Percentiles rank a stretch among this genome's conserved stretches.
Conservation (phyloP, 108 stramenopile genomes). For the Skeletonema costatum region DNA sequence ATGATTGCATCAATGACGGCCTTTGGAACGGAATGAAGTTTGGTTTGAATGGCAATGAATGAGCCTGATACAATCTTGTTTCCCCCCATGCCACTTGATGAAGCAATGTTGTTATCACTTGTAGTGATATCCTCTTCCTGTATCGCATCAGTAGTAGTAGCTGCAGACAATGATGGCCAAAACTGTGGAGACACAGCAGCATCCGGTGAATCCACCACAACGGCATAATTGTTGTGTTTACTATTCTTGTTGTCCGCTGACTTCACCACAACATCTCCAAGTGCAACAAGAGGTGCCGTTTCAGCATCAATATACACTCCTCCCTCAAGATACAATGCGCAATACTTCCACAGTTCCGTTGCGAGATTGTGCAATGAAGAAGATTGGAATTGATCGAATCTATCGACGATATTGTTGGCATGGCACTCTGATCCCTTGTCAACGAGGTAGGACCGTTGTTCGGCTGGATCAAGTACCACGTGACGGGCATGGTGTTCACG, state of each 20-base stretch:
- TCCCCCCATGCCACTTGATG: constrained; percentile 2
- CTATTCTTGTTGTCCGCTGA: not conserved
- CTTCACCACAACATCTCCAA: constrained; percentile 32
- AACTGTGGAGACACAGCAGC: constrained; percentile 22
- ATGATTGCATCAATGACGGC: constrained; percentile 15
- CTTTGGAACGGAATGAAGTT: constrained; percentile 9
- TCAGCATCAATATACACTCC: constrained; percentile 67
- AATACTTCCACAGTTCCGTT: constrained; percentile 77
- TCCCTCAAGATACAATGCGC: constrained; percentile 55
- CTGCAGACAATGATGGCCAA: not conserved
- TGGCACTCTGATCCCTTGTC: constrained; percentile 3
- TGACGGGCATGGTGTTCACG: constrained; percentile 3
- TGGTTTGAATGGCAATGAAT: constrained; percentile 16
- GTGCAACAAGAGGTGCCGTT: constrained; percentile 40
- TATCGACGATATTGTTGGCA: not conserved
- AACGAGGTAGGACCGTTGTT: constrained; percentile 23
- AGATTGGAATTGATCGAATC: constrained; percentile 18
- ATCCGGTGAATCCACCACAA: constrained; percentile 3
- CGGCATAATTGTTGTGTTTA: constrained; percentile 29
- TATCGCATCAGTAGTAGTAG: not conserved
- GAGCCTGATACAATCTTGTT: constrained; percentile 15
- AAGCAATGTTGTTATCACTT: not conserved
- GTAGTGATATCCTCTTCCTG: not conserved
- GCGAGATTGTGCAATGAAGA: constrained; percentile 47
- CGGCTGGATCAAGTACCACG: constrained; percentile 5